Evolutionary conservation across 1,284 basidiomycete species (phyloP).

Genomic region (Exobasidium rhododendri): DNA sequence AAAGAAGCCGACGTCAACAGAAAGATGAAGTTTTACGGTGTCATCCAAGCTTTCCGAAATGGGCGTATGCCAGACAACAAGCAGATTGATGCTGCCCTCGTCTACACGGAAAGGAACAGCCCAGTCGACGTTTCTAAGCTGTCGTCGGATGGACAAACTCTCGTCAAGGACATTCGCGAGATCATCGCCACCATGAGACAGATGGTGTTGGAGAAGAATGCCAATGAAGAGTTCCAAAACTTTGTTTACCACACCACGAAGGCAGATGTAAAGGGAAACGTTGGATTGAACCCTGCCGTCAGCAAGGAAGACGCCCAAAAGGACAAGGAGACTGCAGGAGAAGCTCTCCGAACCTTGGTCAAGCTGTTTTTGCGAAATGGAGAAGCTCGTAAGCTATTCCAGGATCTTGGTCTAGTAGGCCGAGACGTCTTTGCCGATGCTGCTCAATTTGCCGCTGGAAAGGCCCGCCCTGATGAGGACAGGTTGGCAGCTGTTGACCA

Average conservation of each 20-base stretch:
- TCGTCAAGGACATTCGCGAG: slow-evolving; percentile 44
- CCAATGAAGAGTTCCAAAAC: slow-evolving; percentile 48
- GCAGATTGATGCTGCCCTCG: slow-evolving; percentile 34
- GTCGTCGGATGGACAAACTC: slow-evolving; percentile 42
- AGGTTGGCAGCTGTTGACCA: slow-evolving; percentile 68
- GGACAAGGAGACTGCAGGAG: slow-evolving; percentile 45
- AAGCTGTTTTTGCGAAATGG: slow-evolving; percentile 52
- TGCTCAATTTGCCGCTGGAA: slow-evolving; percentile 71
- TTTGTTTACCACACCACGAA: slow-evolving; percentile 45
- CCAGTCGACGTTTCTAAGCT: slow-evolving; percentile 44
- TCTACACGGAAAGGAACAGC: slow-evolving; percentile 36
- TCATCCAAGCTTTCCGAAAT: slow-evolving; percentile 48
- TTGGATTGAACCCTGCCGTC: slow-evolving; percentile 34
- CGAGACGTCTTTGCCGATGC: slow-evolving; percentile 79
- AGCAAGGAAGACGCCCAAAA: slow-evolving; percentile 38
- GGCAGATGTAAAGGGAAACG: slow-evolving; percentile 29
- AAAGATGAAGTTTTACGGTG: slow-evolving; percentile 44
- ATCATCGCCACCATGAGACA: slow-evolving; percentile 25
- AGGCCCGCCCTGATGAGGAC: slow-evolving; percentile 68
- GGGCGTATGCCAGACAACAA: slow-evolving; percentile 50
- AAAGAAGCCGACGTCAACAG: slow-evolving; percentile 44
- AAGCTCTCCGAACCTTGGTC: slow-evolving; percentile 45
- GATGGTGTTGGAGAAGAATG: slow-evolving; percentile 48
- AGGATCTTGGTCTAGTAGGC: slow-evolving; percentile 46
- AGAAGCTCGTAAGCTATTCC: slow-evolving; percentile 44